Evolutionary conservation across 2,329 filamentous ascomycete species (phyloP), one percentile per base, ranked within the genome.

Genomic region (Onygena corvina): DNA sequence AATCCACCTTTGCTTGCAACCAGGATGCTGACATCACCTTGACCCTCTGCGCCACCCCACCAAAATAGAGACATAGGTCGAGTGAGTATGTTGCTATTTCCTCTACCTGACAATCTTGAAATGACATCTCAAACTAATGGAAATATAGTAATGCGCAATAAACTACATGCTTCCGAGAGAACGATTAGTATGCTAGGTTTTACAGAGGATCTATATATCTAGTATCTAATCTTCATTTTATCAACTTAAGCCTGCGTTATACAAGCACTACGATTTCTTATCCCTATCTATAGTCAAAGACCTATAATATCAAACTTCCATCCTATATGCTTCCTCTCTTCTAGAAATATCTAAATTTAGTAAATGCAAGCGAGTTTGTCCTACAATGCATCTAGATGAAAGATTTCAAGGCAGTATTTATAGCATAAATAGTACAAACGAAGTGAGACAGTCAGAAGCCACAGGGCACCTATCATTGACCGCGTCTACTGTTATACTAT

Each of bases 21-120:
- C 27, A 16, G 21, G 14, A 29, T n/a, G 31, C 49, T n/a, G 50
- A 53, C 40, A 35, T 53, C n/a, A 52, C 34, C 16, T 44, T 53
- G 9, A 52, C 47, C 4, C 50, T 53, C 23, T 53, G 52, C 31
- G 31, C 46, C 3, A 12, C n/a, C 9, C 16, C 31, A 23, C 31
- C 44, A 34, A 46, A 46, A 46, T 31, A 34, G 27, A 18, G 27
- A 18, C 3, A n/a, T n/a, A n/a, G n/a, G n/a, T 9, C 27, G 27
- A 18, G 27, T 33, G 4, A 4, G 27, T 46, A 31, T 46, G 44
- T 46, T 4, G n/a, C 27, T 27, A 9, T 14, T 11, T 27, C 2
- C 5, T 3, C 11, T 14, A 8, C 11, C n/a, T n/a, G n/a, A n/a
- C n/a, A n/a, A n/a, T n/a, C n/a, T n/a, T n/a, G n/a, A n/a, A n/a